Base-by-base conservation (phyloP, 306 rosid genomes). In the Potentilla sterilis region DNA sequence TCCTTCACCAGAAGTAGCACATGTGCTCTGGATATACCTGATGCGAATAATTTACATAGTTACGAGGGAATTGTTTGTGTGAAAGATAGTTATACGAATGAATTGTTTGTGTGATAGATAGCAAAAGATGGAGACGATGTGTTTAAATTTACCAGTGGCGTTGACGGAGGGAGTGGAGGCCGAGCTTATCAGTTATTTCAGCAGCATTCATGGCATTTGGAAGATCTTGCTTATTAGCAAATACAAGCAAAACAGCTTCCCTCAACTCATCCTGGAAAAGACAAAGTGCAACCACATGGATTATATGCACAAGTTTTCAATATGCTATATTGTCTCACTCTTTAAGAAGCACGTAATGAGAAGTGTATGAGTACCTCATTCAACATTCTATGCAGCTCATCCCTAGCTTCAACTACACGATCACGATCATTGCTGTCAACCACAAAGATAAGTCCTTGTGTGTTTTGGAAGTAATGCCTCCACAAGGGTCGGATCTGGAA, bases 151-250 rank as follows among this genome's bases (percentile, higher is more conserved):
- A 91, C 97, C 97, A 91, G 88, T 91, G 97, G 67, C 97, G 97
- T 80, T 91, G 97, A 67, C 96, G 96, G 66, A 90, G 96, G 4
- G 96, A 88, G 84, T 90, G 93, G 78, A 90, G 96, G 42, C 96
- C 96, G 22, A 90, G 96, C 87, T 90, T 90, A 76, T 90, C 96
- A 49, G 96, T 90, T 43, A 90, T 90, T 81, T 90, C 96, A n/a
- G 96, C 96, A 75, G 96, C 93, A 85, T 91, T 91, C 97, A 89
- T 89, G 81, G 97, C 97, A 82, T 91, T 91, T 41, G 97, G 97
- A 82, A 91, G 97, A 91, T 91, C 97, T 86, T 91, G 97, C 76
- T 91, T 91, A 85, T 91, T 91, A 16, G 95, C 97, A 75, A 91
- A 91, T 75, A 91, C 97, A 61, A 91, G 90, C 72, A 91, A 88